Percentiles rank a stretch among this genome's conserved stretches.
Conservation (phyloP, 2,329 filamentous ascomycete genomes). For the Aureobasidium sp. region DNA sequence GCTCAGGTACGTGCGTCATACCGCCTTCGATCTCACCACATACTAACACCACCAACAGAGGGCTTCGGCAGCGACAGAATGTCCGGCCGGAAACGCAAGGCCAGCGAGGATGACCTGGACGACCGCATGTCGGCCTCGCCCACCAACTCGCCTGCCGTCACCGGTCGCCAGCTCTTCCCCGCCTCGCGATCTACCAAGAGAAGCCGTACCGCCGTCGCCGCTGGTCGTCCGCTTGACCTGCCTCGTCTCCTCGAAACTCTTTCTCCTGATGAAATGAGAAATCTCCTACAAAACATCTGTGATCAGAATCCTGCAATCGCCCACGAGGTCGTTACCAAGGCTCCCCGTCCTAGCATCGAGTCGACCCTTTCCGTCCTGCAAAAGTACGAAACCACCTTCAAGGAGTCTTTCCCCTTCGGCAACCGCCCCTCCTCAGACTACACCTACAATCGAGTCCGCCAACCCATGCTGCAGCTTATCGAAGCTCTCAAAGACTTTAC, state of each 20-base stretch:
- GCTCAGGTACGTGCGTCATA: slow-evolving; percentile 44
- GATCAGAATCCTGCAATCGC: slow-evolving; percentile 80
- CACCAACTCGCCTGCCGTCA: slow-evolving; percentile 68
- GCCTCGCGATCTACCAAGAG: slow-evolving; percentile 62
- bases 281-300: slow-evolving; percentile 83
- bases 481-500: slow-evolving; percentile 92
- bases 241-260: slow-evolving; percentile 88
- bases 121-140: slow-evolving; percentile 92
- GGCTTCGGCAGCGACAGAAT: slow-evolving; percentile 36
- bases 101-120: slow-evolving; percentile 51
- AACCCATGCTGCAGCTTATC: slow-evolving; percentile 70
- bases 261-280: slow-evolving; percentile 74
- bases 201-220: slow-evolving; percentile 58
- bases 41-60: slow-evolving; percentile 24
- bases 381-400: slow-evolving; percentile 73
- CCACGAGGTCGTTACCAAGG: slow-evolving; percentile 73
- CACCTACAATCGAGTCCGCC: slow-evolving; percentile 85
- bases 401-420: slow-evolving; percentile 74
- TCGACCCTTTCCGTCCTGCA: slow-evolving; percentile 73
- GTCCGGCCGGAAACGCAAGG: slow-evolving; percentile 73
- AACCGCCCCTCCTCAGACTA: slow-evolving; percentile 84
- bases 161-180: slow-evolving; percentile 45
- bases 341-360: slow-evolving; percentile 77
- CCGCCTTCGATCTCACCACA: slow-evolving; percentile 17
- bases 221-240: slow-evolving; percentile 56